Base-by-base conservation (phyloP, 108 stramenopile genomes). In the Cylindrotheca closterium region DNA sequence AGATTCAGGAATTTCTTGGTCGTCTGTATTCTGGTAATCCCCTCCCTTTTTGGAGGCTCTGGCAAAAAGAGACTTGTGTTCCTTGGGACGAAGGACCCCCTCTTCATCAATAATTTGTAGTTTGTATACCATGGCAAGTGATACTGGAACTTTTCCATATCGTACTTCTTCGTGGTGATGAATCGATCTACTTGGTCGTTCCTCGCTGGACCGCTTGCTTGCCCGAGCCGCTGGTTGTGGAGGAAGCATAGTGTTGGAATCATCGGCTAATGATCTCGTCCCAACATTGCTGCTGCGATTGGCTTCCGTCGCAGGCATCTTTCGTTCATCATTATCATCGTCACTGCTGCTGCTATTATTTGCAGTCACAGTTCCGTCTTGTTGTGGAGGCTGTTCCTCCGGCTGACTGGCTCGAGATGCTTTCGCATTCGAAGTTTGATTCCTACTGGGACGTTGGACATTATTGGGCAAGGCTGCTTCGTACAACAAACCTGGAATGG, bases 401-500 rank as follows among this genome's bases (percentile, higher is more conserved):
- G 32, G 0, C 15, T 22, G 5, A 1, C n/a, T 10, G 18, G 47
- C 4, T 15, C 19, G 58, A n/a, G n/a, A n/a, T n/a, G n/a, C n/a
- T n/a, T 45, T 25, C 8, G 32, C 18, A 17, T 31, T 33, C 25
- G 4, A 4, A 15, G 27, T 12, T 22, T 59, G 10, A 45, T 47
- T 30, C 0, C 74, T 47, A 42, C 50, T 65, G 7, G 79, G 84
- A 30, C 81, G 66, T 30, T 65, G 65, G 8, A 78, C 81, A 46
- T 71, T 79, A 10, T 54, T 58, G 0, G 91, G 84, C 26, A 92
- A 63, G 25, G 76, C 29, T 28, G 96, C 97, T 71, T 99, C 98
- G 78, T 98, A 99, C 54, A 99, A 78, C 51, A 99, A 58, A 10
- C 98, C 97, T n/a, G 98, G 97, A 74, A 99, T 88, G 0, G 73